Evolutionary conservation across 108 stramenopile species (phyloP).

Genomic region (Halocafeteria seosinensis): DNA sequence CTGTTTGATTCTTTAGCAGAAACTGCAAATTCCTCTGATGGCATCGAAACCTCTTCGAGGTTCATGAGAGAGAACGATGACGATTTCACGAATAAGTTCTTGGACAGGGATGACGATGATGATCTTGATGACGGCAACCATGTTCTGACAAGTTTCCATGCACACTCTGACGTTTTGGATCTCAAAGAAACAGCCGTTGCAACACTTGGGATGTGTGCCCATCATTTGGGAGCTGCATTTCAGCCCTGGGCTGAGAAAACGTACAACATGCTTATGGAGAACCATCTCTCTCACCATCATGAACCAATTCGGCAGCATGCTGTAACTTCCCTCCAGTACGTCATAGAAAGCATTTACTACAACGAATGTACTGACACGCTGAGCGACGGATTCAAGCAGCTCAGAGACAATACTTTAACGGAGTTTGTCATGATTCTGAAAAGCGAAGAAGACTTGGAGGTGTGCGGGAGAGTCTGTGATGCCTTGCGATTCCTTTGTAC

Average conservation of each 20-base stretch:
- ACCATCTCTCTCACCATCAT: too few species aligned
- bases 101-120: background rate
- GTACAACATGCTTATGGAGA: too few species aligned
- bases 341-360: too few species aligned
- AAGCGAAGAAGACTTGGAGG: background rate
- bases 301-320: too few species aligned
- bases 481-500: background rate
- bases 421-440: background rate
- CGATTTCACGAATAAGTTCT: background rate
- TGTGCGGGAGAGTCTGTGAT: background rate
- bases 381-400: too few species aligned
- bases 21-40: background rate
- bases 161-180: too few species aligned
- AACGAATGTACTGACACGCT: too few species aligned
- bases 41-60: background rate
- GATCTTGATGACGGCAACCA: background rate
- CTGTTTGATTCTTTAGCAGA: background rate
- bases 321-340: too few species aligned
- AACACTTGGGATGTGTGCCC: too few species aligned
- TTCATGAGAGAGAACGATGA: background rate
- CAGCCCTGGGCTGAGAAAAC: too few species aligned
- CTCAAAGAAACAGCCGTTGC: too few species aligned
- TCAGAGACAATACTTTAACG: background rate
- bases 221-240: too few species aligned
- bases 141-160: background rate